Percentiles rank a stretch among this genome's conserved stretches.
Evolutionary conservation across 805 yeast species (phyloP).

Genomic region (Kazachstania taianensis): DNA sequence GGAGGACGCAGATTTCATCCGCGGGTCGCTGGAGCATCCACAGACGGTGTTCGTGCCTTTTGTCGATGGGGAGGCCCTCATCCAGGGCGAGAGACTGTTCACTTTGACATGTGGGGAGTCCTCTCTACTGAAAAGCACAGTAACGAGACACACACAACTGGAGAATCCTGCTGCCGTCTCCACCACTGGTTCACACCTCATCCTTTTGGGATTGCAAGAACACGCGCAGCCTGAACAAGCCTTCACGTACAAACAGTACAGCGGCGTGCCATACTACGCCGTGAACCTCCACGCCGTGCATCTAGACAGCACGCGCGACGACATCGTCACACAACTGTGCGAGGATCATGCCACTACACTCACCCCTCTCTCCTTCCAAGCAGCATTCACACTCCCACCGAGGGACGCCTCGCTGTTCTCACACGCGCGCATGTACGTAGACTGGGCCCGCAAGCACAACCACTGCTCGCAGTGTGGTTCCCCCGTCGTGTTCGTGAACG

Average conservation of each 20-base stretch:
- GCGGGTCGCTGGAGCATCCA: conserved; percentile 34
- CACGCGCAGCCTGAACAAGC: no score
- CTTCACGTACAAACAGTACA: no score
- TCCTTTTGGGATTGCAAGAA: no score
- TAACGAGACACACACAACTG: background rate
- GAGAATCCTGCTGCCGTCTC: no score
- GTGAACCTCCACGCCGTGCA: conserved; percentile 36
- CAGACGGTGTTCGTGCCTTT: conserved; percentile 33
- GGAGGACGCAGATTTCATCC: conserved; percentile 39
- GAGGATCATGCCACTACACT: background rate
- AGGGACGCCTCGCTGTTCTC: conserved; percentile 59
- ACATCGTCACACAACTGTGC: conserved; percentile 2
- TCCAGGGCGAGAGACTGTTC: background rate
- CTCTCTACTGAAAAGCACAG: background rate
- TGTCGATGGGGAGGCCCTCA: conserved; percentile 26
- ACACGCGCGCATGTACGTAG: conserved; percentile 74
- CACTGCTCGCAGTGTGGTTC: conserved; percentile 86
- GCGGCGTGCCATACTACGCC: conserved; percentile 57
- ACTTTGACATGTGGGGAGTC: background rate
- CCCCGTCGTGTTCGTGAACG: conserved; percentile 48
- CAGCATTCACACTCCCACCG: conserved; percentile 16
- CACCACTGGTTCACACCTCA: no score
- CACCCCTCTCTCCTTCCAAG: conserved; percentile 3
- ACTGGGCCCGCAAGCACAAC: conserved; percentile 67
- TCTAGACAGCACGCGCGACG: conserved; percentile 2